phyloP scores from a whole-genome alignment of 208 protist species.

The Trypanosoma caninum region DNA sequence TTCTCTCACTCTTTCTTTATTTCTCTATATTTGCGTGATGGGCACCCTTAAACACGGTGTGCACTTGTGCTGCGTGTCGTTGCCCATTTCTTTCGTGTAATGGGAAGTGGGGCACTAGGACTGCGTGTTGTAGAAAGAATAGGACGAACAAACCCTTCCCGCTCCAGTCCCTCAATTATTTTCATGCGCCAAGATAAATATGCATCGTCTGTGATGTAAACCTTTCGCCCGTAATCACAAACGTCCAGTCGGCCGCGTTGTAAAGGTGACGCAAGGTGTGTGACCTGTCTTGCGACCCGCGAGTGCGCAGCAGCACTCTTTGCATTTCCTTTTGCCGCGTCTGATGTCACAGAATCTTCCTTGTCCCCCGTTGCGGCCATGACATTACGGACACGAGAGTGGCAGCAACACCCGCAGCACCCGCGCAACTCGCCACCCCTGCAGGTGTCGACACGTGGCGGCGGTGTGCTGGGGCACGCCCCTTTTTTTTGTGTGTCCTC shows the following conservation, averaged over 20 bases:
- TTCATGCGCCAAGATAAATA: slow-evolving; percentile 52
- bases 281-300: neutral
- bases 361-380: no score
- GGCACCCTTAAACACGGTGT: slow-evolving; percentile 15
- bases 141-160: slow-evolving; percentile 37
- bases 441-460: no score
- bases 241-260: slow-evolving; percentile 2
- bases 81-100: slow-evolving; percentile 58
- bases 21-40: neutral
- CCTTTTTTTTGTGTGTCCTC: neutral
- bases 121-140: slow-evolving; percentile 36
- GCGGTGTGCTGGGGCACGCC: no score
- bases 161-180: slow-evolving; percentile 60
- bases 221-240: slow-evolving; percentile 55
- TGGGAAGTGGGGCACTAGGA: slow-evolving; percentile 59
- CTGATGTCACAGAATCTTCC: slow-evolving; percentile 10
- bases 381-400: no score
- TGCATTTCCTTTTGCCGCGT: slow-evolving; percentile 7
- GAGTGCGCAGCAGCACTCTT: neutral
- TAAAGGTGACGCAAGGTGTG: neutral
- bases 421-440: no score
- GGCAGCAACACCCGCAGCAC: neutral
- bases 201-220: slow-evolving; percentile 79
- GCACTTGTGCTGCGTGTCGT: slow-evolving; percentile 28
- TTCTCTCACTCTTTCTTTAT: neutral